Evolutionary conservation across 139 green algal species (phyloP), one percentile per base, ranked within the genome.

Genomic region (Spirogloea muscicola): DNA sequence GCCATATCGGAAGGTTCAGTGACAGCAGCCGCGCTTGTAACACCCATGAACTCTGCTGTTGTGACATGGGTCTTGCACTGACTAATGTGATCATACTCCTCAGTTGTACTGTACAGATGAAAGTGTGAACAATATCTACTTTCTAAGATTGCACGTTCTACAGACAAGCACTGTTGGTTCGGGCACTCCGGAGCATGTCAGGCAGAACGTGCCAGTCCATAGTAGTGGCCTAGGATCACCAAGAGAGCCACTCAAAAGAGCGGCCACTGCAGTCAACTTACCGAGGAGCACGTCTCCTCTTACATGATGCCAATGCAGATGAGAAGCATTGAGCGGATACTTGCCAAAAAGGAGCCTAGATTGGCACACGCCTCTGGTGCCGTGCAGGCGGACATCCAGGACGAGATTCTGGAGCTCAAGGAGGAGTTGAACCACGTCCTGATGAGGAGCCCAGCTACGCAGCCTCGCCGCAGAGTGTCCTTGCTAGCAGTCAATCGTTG

Each of bases 1-100:
- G 74, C 74, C 74, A 9, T 43, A 82, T 81, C 71, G 74, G 29
- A 82, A 82, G 72, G 66, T 82, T 42, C 29, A 39, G 25, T 13
- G 43, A 25, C 43, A n/a, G n/a, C 43, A 10, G 13, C 43, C 43
- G 13, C 43, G 10, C 13, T 13, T 51, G 10, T 51, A 25, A 25
- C 43, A 25, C 43, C 13, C 43, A 25, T 13, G 10, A 10, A 25
- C 43, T 51, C 43, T 51, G 43, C 13, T 10, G 10, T 10, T 51
- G 43, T 51, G 43, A 13, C 13, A 13, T 51, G 43, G 10, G 43
- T 51, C 13, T 13, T 10, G 10, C 13, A 51, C 13, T 51, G 43
- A 10, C 10, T 13, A 13, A 25, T 51, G 43, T 51, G 10, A 25
- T 25, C 43, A 51, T 25, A 13, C 13, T 13, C 10, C 43, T 51